Evolutionary conservation across 306 rosid genomes (phyloP).

Genomic region (Trifolium pratense): DNA sequence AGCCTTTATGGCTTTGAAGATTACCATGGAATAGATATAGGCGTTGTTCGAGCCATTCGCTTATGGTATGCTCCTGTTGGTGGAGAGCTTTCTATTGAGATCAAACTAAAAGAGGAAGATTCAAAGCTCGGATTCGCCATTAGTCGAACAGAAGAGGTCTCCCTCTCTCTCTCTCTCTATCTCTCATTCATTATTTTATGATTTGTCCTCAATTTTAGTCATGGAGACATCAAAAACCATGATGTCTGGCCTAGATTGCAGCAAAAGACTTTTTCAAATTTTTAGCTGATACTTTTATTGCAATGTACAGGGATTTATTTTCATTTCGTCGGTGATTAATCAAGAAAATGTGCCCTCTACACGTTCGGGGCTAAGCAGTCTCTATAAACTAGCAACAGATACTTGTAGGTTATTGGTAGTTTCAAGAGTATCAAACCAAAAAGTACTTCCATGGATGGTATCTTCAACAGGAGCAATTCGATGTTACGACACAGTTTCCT

Average conservation of each 20-base stretch:
- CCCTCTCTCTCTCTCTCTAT: background rate
- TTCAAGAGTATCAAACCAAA: constrained; percentile 82
- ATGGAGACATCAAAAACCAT: background rate
- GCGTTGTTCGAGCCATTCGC: constrained; percentile 84
- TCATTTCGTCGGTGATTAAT: constrained; percentile 70
- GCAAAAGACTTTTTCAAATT: background rate
- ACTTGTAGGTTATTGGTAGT: constrained; percentile 70
- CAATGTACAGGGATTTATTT: constrained; percentile 78
- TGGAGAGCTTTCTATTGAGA: constrained; percentile 71
- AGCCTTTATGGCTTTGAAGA: constrained; percentile 95
- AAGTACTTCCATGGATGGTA: constrained; percentile 91
- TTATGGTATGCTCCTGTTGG: constrained; percentile 92
- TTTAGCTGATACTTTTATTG: constrained; percentile 28
- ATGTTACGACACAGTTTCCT: constrained; percentile 84
- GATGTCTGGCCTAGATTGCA: background rate
- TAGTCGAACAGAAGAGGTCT: constrained; percentile 91
- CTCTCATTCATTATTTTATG: background rate
- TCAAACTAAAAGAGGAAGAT: constrained; percentile 73
- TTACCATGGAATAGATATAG: constrained; percentile 91
- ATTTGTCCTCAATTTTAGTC: background rate
- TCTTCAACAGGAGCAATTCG: constrained; percentile 89
- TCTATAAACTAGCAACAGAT: constrained; percentile 63
- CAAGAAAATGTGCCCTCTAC: constrained; percentile 65
- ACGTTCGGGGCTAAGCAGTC: constrained; percentile 67
- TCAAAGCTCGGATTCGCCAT: constrained; percentile 86